Conservation (phyloP, 1,139 yeast species). For the Nakaseomyces bracarensis region DNA sequence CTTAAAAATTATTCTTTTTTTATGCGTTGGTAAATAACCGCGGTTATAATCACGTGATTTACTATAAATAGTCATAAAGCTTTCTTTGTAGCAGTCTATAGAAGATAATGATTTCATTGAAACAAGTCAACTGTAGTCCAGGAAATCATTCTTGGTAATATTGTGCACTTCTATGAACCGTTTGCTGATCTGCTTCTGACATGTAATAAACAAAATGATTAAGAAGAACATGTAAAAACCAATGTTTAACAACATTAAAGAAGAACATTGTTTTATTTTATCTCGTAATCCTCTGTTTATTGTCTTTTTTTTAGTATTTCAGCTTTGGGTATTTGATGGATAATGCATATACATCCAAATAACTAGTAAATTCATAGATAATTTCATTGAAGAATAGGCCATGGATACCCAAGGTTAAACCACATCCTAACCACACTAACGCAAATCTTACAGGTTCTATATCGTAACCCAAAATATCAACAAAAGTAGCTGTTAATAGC, state of each 20-base stretch:
- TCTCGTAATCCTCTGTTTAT: no score
- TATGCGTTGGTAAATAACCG: neutral
- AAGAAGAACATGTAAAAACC: no score
- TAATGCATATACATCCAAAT: slow-evolving; percentile 77
- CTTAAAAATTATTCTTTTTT: neutral
- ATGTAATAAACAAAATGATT: no score
- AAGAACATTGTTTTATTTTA: no score
- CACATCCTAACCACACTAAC: slow-evolving; percentile 64
- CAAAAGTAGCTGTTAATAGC: slow-evolving; percentile 36
- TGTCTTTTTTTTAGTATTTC: slow-evolving; percentile 50
- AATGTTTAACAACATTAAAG: no score
- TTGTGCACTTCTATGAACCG: no score
- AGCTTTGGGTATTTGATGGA: slow-evolving; percentile 68
- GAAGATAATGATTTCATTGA: no score
- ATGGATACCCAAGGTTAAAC: slow-evolving; percentile 67
- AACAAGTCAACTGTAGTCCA: no score
- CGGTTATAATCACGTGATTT: neutral
- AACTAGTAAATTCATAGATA: slow-evolving; percentile 71
- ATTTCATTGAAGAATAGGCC: slow-evolving; percentile 72
- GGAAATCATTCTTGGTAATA: no score
- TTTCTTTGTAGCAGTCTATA: no score
- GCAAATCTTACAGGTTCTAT: slow-evolving; percentile 38
- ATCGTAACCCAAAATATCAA: slow-evolving; percentile 37
- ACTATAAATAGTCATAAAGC: no score
- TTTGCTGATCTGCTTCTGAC: no score